Evolutionary conservation across 1,284 basidiomycete species (phyloP).

Genomic region (Clitocybe nebularis): DNA sequence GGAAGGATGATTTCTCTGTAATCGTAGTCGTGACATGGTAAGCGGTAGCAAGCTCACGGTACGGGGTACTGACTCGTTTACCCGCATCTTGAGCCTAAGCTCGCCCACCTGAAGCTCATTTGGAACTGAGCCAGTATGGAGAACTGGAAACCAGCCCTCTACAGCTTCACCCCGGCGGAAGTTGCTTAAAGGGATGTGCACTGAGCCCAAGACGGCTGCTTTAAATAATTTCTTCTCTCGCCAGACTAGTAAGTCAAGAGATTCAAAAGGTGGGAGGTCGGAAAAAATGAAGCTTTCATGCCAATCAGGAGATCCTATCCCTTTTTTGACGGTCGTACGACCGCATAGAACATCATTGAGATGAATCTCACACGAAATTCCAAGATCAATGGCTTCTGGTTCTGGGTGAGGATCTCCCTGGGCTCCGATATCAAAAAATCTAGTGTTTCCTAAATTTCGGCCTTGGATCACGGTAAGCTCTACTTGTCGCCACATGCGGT

Average conservation of each 20-base stretch:
- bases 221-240: conserved; percentile 62
- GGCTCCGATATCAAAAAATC: conserved; percentile 23
- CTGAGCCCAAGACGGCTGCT: conserved; percentile 52
- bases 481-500: conserved; percentile 81
- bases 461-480: conserved; percentile 67
- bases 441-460: conserved; percentile 57
- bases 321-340: conserved; percentile 68
- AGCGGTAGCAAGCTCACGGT: conserved; percentile 9
- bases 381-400: conserved; percentile 55
- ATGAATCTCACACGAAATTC: conserved; percentile 67
- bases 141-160: conserved; percentile 82
- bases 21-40: conserved; percentile 6
- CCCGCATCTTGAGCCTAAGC: conserved; percentile 62
- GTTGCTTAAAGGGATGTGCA: conserved; percentile 62
- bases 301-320: conserved; percentile 66
- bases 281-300: conserved; percentile 71
- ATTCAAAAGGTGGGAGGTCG: conserved; percentile 70
- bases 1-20: conserved; percentile 73
- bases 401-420: conserved; percentile 35
- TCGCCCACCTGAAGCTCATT: conserved; percentile 67
- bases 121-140: conserved; percentile 43
- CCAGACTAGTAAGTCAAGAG: conserved; percentile 60
- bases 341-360: conserved; percentile 63
- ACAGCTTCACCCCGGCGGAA: conserved; percentile 69
- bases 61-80: conserved; percentile 64